Conservation (phyloP, 164 flowering plant genomes). For the Piper longum region DNA sequence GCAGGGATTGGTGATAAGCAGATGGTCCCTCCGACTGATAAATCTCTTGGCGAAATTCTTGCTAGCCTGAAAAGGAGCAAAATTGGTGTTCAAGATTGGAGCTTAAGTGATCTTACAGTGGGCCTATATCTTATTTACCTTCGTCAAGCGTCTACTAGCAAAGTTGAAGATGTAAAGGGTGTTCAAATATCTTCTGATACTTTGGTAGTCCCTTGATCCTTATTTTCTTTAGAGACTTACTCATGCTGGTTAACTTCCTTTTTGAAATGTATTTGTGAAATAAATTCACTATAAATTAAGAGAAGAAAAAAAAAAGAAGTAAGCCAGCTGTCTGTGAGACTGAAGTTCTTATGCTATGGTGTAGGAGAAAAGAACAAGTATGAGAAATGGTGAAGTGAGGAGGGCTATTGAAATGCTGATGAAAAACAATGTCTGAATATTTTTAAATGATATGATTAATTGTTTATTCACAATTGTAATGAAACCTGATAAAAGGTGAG, state of each 20-base stretch:
- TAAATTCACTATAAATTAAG: not conserved
- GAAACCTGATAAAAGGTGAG: no score
- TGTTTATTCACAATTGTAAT: no score
- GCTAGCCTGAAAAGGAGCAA: slow-evolving; percentile 71
- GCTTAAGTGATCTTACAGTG: slow-evolving; percentile 75
- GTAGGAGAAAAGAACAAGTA: not conserved
- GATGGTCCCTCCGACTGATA: slow-evolving; percentile 35
- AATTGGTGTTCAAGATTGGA: slow-evolving; percentile 73
- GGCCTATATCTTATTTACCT: slow-evolving; percentile 84
- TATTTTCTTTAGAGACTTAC: not conserved
- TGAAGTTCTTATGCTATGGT: not conserved
- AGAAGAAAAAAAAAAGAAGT: not conserved
- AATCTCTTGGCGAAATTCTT: slow-evolving; percentile 61
- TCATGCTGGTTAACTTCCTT: not conserved
- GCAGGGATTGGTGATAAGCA: slow-evolving; percentile 37
- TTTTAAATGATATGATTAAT: not conserved
- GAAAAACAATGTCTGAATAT: not conserved
- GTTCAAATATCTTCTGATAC: slow-evolving; percentile 51
- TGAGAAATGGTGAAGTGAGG: not conserved
- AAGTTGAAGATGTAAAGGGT: slow-evolving; percentile 62
- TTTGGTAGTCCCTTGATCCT: slow-evolving; percentile 23
- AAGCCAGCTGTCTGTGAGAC: not conserved
- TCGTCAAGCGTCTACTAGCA: slow-evolving; percentile 59
- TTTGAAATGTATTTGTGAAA: not conserved
- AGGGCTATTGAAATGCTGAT: not conserved